phyloP scores from a whole-genome alignment of 2,329 filamentous ascomycete genomes.

The Grosmannia clavigera region DNA sequence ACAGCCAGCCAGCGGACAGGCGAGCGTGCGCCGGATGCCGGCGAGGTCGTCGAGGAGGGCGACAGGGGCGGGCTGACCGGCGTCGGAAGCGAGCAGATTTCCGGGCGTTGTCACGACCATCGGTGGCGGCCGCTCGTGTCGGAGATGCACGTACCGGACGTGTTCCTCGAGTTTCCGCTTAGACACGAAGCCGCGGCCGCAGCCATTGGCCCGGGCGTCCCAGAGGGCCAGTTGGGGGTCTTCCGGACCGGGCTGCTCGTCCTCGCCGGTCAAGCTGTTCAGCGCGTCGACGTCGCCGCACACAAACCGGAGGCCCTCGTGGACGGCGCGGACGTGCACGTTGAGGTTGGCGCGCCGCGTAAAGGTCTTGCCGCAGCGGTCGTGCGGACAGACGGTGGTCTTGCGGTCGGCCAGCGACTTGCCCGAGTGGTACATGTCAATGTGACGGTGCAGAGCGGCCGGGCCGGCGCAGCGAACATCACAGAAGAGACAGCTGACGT shows the following conservation, averaged over 20 bases:
- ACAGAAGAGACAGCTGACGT: constrained; percentile 68
- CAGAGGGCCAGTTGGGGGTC: constrained; percentile 48
- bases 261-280: neutral
- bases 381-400: constrained; percentile 52
- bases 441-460: constrained; percentile 59
- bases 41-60: constrained; percentile 17
- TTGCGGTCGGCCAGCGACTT: constrained; percentile 50
- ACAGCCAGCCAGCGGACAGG: constrained; percentile 31
- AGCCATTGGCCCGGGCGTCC: constrained; percentile 47
- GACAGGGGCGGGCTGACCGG: constrained; percentile 10
- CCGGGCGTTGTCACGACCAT: constrained; percentile 11
- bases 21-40: constrained; percentile 28
- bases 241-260: neutral
- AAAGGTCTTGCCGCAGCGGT: constrained; percentile 63
- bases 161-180: constrained; percentile 77
- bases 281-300: constrained; percentile 53
- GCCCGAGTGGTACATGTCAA: constrained; percentile 64
- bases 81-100: constrained; percentile 5
- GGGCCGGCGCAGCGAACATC: constrained; percentile 53
- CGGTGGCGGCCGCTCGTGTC: constrained; percentile 31
- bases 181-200: constrained; percentile 61
- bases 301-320: constrained; percentile 65
- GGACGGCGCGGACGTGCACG: constrained; percentile 63
- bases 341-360: constrained; percentile 75
- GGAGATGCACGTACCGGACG: constrained; percentile 68